phyloP scores from a whole-genome alignment of 2,329 filamentous ascomycete genomes.

The Microdochium paspali region DNA sequence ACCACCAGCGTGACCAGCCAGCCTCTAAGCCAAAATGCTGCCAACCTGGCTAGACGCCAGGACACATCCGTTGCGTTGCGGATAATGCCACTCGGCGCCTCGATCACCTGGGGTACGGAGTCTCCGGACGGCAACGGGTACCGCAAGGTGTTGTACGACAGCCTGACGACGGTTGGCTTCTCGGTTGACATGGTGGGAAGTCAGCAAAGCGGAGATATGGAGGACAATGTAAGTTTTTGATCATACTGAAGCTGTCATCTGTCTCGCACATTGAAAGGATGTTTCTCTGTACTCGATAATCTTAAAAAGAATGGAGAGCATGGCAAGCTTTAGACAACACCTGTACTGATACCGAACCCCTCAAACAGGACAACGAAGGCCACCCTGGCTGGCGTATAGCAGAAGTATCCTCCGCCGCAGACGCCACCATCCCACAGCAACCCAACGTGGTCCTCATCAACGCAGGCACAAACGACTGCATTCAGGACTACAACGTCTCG shows the following conservation, averaged over 20 bases:
- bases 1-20: background rate
- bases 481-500: slow-evolving; percentile 17
- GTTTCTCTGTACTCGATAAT: too few relatives aligned
- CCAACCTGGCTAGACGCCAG: background rate
- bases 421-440: slow-evolving; percentile 12
- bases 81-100: slow-evolving; percentile 27
- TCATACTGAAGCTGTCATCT: too few relatives aligned
- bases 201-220: slow-evolving; percentile 22
- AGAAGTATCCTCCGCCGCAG: slow-evolving; percentile 20
- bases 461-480: slow-evolving; percentile 29
- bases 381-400: slow-evolving; percentile 23
- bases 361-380: slow-evolving; percentile 19
- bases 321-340: too few relatives aligned
- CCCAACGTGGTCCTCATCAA: slow-evolving; percentile 28
- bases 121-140: slow-evolving; percentile 25
- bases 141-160: slow-evolving; percentile 22
- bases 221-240: slow-evolving; percentile 15
- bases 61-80: background rate
- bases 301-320: too few relatives aligned
- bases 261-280: too few relatives aligned
- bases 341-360: too few relatives aligned
- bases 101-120: slow-evolving; percentile 23
- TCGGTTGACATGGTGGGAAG: slow-evolving; percentile 27
- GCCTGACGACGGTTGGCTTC: slow-evolving; percentile 19
- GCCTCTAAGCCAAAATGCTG: background rate